Base-by-base conservation (phyloP, 1,284 basidiomycete genomes). In the Phellinidium pouzarii region DNA sequence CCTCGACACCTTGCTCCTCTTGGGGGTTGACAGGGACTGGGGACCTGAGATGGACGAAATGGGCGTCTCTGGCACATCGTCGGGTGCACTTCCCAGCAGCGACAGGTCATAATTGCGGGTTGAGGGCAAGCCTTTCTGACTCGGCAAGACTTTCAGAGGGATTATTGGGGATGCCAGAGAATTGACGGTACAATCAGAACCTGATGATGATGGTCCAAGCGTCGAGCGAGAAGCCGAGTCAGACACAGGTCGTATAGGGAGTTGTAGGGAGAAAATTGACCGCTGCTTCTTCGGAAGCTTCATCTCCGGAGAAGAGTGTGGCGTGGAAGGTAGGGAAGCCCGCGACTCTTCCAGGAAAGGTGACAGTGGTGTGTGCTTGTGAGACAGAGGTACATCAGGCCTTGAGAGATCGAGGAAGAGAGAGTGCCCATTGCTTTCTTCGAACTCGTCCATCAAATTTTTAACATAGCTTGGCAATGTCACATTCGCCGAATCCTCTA, bases 221-320 rank as follows among this genome's bases (percentile, higher is more conserved):
- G 54, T 46, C 14, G 26, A 38, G 23, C 41, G 52, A 22, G 45
- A 48, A 12, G 48, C 23, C 12, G 44, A 42, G 11, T 45, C 49
- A 6, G 48, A 49, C 20, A 38, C 31, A 25, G 51, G 44, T 11
- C 49, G 48, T 26, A 44, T 22, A 2, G 48, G 54, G 26, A 55
- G 48, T 23, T 44, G 54, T 23, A 55, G 27, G 11, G 54, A 51
- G 42, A 55, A 55, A 14, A 55, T 51, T 4, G 54, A 46, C 19
- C 49, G 42, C n/a, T 47, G 44, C 23, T 48, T 55, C 38, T 17
- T 44, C 11, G 36, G 4, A 3, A 36, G 52, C 12, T 23, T 42
- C 19, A 19, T 12, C 12, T 44, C 47, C 26, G 48, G 19, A 2
- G 48, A 41, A 7, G 37, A 19, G 22, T n/a, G 44, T n/a, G 27